These are phyloP conservation scores for Daedalea quercina DNA, from an alignment of 768 basidiomycete genomes.

Conservation along the genomic window DNA sequence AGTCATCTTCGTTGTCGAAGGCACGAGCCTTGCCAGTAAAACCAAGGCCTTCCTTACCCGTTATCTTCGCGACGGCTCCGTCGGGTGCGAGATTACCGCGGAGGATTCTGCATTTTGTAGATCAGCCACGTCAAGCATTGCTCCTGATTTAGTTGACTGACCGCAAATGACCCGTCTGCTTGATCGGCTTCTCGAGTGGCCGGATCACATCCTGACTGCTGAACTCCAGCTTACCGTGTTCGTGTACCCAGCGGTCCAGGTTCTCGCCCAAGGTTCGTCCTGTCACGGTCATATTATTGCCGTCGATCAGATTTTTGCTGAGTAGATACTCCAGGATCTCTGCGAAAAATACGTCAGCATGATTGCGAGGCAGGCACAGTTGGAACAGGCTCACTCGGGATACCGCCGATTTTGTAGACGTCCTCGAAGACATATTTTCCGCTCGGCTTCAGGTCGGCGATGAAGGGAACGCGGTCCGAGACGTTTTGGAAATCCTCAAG, in stretches of 20 bases:
- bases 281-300: constrained; percentile 86
- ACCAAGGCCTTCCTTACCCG: constrained; percentile 86
- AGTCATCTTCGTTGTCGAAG: constrained; percentile 87
- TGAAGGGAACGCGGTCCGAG: constrained; percentile 88
- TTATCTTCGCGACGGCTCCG: constrained; percentile 95
- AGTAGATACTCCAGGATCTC: constrained; percentile 83
- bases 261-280: constrained; percentile 90
- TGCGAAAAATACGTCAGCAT: constrained; percentile 21
- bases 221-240: constrained; percentile 68
- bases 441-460: constrained; percentile 94
- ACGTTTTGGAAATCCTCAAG: constrained; percentile 93
- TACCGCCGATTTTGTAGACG: constrained; percentile 91
- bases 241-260: constrained; percentile 80
- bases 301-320: constrained; percentile 85
- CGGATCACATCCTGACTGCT: constrained; percentile 78
- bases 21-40: constrained; percentile 91
- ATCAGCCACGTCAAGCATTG: neutral
- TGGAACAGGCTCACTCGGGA: constrained; percentile 64
- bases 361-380: neutral
- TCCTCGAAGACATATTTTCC: constrained; percentile 99
- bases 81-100: constrained; percentile 91
- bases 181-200: constrained; percentile 83
- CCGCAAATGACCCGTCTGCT: constrained; percentile 86
- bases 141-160: constrained; percentile 18
- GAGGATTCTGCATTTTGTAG: constrained; percentile 55